A percentile compares a stretch with the other conserved stretches of the same genome.
Evolutionary conservation across 2,329 filamentous ascomycete species (phyloP).

Genomic region (Hymenoscyphus occultus): DNA sequence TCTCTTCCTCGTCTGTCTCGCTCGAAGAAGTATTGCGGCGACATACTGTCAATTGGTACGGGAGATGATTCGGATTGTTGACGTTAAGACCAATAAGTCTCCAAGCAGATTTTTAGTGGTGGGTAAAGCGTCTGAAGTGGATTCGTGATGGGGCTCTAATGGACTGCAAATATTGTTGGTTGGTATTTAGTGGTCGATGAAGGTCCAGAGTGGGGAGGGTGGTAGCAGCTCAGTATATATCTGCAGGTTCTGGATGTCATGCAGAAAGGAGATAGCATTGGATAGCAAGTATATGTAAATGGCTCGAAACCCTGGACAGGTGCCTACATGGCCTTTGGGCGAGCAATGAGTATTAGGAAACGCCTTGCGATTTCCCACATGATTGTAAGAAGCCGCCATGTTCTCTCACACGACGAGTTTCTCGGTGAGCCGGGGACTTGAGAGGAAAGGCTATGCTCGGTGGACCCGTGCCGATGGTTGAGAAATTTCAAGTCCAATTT

Average conservation of each 20-base stretch:
- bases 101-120: background rate
- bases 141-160: background rate
- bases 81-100: conserved; percentile 13
- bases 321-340: background rate
- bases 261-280: background rate
- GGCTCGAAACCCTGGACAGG: background rate
- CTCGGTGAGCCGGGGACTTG: background rate
- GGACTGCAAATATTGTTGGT: background rate
- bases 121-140: background rate
- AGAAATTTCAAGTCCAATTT: background rate
- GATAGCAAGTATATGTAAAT: background rate
- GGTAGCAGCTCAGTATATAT: background rate
- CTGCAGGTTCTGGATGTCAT: conserved; percentile 2
- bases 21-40: conserved; percentile 15
- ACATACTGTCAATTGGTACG: conserved; percentile 26
- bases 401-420: background rate
- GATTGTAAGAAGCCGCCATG: background rate
- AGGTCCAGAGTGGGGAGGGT: background rate
- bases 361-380: background rate
- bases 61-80: conserved; percentile 10
- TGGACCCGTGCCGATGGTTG: background rate
- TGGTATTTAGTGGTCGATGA: background rate
- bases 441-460: background rate
- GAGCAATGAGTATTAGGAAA: background rate
- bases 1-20: conserved; percentile 23